Percentiles rank a stretch among this genome's conserved stretches.
These are phyloP conservation scores for Claviceps sp. DNA, from an alignment of 2,329 filamentous ascomycete species.

Conservation along the genomic window DNA sequence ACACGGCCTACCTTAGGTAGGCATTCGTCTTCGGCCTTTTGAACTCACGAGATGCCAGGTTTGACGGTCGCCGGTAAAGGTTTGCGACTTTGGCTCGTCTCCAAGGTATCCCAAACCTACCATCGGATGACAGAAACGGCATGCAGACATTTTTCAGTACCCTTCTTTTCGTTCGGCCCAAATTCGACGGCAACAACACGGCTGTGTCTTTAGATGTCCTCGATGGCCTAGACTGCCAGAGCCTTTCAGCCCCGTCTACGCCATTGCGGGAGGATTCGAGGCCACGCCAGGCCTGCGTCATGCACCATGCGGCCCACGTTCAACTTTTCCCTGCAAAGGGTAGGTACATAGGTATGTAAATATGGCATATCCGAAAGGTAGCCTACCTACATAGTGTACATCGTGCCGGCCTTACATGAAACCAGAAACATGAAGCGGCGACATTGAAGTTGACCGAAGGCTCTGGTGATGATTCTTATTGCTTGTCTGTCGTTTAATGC, in stretches of 20 bases:
- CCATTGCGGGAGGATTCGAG: neutral
- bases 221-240: neutral
- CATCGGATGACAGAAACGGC: neutral
- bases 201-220: neutral
- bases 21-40: neutral
- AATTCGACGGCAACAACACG: neutral
- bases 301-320: neutral
- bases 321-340: neutral
- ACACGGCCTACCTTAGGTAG: neutral
- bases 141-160: neutral
- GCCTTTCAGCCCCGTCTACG: neutral
- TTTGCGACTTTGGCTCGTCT: too few relatives aligned
- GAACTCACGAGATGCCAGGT: neutral
- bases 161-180: neutral
- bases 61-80: neutral
- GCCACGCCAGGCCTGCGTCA: neutral
- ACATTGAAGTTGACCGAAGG: neutral
- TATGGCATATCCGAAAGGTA: neutral
- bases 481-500: neutral
- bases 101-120: neutral
- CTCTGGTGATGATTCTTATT: neutral
- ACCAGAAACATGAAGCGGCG: neutral
- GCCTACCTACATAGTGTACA: neutral
- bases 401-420: neutral
- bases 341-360: too few relatives aligned